Conservation (phyloP, 1,284 basidiomycete genomes). For the Cutaneotrichosporon sp. region DNA sequence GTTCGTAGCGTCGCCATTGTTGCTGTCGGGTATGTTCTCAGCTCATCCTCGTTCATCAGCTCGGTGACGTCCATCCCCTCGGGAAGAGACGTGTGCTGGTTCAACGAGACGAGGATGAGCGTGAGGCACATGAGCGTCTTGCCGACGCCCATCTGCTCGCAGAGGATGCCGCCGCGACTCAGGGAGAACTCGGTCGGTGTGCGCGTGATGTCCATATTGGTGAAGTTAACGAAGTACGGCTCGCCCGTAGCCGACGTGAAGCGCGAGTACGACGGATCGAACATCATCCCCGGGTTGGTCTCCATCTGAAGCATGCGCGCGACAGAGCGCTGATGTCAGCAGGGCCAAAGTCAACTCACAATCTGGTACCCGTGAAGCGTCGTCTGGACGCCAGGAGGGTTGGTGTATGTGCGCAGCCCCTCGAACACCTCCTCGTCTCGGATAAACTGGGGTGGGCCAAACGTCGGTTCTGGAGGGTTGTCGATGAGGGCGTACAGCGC, state of each 20-base stretch:
- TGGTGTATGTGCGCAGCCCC: conserved; percentile 29
- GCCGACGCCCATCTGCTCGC: conserved; percentile 56
- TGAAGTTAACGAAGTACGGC: conserved; percentile 38
- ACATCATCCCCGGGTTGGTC: conserved; percentile 33
- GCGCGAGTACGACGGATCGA: conserved; percentile 36
- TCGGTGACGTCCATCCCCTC: conserved; percentile 31
- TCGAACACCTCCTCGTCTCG: conserved; percentile 32
- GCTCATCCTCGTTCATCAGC: conserved; percentile 34
- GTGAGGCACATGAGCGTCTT: conserved; percentile 54
- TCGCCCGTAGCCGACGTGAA: conserved; percentile 30
- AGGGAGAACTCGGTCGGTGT: conserved; percentile 41
- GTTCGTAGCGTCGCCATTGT: conserved; percentile 24
- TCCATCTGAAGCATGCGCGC: conserved; percentile 47
- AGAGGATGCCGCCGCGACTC: conserved; percentile 48
- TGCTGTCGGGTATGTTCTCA: conserved; percentile 37
- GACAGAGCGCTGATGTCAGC: conserved; percentile 38
- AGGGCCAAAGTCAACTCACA: conserved; percentile 26
- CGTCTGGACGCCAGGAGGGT: conserved; percentile 37
- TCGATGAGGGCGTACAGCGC: conserved; percentile 39
- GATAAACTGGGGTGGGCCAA: conserved; percentile 16
- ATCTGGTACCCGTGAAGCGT: conserved; percentile 44
- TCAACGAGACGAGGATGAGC: conserved; percentile 46
- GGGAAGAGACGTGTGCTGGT: conserved; percentile 38
- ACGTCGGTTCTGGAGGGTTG: conserved; percentile 29
- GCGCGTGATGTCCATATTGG: conserved; percentile 37